Evolutionary conservation across 129 eudicot species (phyloP).

Genomic region (Artemisia annua): DNA sequence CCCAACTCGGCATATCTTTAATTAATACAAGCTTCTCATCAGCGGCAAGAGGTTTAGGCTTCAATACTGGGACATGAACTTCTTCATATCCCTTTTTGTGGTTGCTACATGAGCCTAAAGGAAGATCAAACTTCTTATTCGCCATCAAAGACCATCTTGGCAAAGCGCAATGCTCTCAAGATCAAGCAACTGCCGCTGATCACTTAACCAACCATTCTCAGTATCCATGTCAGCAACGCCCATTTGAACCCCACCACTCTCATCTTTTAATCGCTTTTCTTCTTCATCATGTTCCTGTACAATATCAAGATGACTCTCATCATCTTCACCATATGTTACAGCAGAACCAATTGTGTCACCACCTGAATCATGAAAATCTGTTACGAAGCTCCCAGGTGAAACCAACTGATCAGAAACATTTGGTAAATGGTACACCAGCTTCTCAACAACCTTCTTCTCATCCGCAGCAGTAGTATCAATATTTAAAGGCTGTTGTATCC

Average conservation of each 20-base stretch:
- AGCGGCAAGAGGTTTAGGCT: slow-evolving; percentile 59
- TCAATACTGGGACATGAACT: slow-evolving; percentile 89
- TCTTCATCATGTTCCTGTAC: slow-evolving; percentile 82
- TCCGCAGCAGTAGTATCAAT: slow-evolving; percentile 91
- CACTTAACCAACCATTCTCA: slow-evolving; percentile 78
- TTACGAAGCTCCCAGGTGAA: slow-evolving; percentile 58
- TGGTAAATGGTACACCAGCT: slow-evolving; percentile 68
- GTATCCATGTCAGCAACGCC: slow-evolving; percentile 73
- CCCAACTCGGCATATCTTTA: slow-evolving; percentile 84
- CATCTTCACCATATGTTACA: slow-evolving; percentile 51
- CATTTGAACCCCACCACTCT: too few relatives aligned
- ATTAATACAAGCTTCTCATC: slow-evolving; percentile 70
- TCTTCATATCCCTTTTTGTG: slow-evolving; percentile 85
- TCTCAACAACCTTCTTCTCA: slow-evolving; percentile 95
- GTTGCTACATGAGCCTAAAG: slow-evolving; percentile 70
- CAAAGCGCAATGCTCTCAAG: slow-evolving; percentile 72
- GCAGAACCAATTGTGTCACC: slow-evolving; percentile 52
- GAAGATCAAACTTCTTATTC: slow-evolving; percentile 76
- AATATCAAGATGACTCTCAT: slow-evolving; percentile 79
- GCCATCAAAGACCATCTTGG: slow-evolving; percentile 91
- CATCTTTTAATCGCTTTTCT: too few relatives aligned
- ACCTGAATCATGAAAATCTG: slow-evolving; percentile 71
- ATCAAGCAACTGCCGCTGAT: slow-evolving; percentile 87
- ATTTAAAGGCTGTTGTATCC: slow-evolving; percentile 79
- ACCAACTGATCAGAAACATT: slow-evolving; percentile 61